A percentile compares a stretch with the other conserved stretches of the same genome.
phyloP scores from a whole-genome alignment of 164 flowering plant genomes.

The Akebia trifoliata region DNA sequence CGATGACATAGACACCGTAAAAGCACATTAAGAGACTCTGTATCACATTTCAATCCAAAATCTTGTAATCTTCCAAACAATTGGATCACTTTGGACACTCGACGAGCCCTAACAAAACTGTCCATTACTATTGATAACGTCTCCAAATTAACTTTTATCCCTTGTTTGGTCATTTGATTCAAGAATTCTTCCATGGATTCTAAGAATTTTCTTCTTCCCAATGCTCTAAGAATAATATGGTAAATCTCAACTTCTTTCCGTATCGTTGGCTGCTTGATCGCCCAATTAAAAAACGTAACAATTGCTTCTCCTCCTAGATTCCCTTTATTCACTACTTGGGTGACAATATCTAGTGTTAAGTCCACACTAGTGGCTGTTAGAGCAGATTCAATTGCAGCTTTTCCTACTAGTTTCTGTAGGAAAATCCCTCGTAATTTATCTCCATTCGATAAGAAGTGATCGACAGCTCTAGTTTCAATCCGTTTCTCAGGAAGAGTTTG shows the following conservation, averaged over 20 bases:
- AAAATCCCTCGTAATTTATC: constrained; percentile 86
- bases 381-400: constrained; percentile 50
- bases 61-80: constrained; percentile 47
- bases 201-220: constrained; percentile 73
- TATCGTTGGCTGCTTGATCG: constrained; percentile 40
- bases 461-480: constrained; percentile 23
- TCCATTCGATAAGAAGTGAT: constrained; percentile 54
- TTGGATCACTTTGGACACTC: constrained; percentile 48
- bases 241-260: constrained; percentile 28
- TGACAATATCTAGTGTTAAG: constrained; percentile 43
- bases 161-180: constrained; percentile 37
- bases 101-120: constrained; percentile 49
- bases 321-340: constrained; percentile 61
- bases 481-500: constrained; percentile 9
- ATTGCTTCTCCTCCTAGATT: constrained; percentile 68
- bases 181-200: constrained; percentile 37
- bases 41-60: constrained; percentile 40
- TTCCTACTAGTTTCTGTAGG: constrained; percentile 68
- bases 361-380: constrained; percentile 34
- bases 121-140: constrained; percentile 58
- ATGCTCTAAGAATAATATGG: constrained; percentile 50
- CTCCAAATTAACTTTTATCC: constrained; percentile 31
- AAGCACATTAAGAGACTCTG: constrained; percentile 55
- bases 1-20: constrained; percentile 54
- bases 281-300: constrained; percentile 80